Conservation (phyloP, 2,329 filamentous ascomycete genomes). For the Bipolaris gigantea region DNA sequence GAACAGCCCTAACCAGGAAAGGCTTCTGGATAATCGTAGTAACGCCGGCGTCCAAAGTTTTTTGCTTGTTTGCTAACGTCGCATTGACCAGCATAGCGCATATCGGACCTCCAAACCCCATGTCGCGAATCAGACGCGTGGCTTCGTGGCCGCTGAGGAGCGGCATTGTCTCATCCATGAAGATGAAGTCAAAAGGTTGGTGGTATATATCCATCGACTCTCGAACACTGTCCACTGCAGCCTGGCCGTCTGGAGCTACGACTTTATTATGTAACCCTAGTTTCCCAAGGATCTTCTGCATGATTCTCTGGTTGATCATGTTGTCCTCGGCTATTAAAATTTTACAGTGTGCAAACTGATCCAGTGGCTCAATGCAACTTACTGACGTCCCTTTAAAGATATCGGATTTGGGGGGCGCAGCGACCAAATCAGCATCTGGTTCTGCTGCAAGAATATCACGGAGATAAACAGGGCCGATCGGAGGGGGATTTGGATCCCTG, state of each 20-base stretch:
- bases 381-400: neutral
- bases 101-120: neutral
- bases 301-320: neutral
- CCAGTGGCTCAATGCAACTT: neutral
- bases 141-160: neutral
- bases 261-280: neutral
- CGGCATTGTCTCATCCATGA: neutral
- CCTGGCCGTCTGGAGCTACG: neutral
- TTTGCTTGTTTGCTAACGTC: neutral
- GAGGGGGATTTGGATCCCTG: no score
- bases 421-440: no score
- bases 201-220: neutral
- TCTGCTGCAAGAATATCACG: no score
- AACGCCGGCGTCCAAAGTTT: neutral
- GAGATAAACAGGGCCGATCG: no score
- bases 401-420: neutral
- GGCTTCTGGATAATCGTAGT: neutral
- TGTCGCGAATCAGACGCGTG: neutral
- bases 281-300: neutral
- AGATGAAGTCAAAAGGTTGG: neutral
- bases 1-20: neutral
- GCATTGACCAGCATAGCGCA: neutral
- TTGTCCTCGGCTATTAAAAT: neutral
- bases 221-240: neutral
- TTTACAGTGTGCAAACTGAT: neutral